Evolutionary conservation across 75 land plant species (phyloP).

Genomic region (Isoetes taiwanensis): DNA sequence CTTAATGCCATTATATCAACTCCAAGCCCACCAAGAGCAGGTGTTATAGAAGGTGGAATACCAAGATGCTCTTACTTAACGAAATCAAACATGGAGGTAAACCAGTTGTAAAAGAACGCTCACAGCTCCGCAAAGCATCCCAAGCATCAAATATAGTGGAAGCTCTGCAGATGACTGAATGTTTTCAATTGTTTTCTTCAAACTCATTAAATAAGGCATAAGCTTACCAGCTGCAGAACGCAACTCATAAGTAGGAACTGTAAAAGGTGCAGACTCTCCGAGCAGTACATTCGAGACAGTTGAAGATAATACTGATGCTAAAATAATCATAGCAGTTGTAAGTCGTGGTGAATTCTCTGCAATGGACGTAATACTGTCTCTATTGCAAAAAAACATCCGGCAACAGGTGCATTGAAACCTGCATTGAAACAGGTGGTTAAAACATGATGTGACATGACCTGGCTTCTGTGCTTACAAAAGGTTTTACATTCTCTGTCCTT

Average conservation of each 20-base stretch:
- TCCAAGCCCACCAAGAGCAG: conserved; percentile 91
- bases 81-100: conserved; percentile 51
- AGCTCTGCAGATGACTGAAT: conserved; percentile 46
- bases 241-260: conserved; percentile 88
- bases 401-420: conserved; percentile 98
- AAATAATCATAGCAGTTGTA: conserved; percentile 96
- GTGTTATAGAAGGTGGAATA: conserved; percentile 75
- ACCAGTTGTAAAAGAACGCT: conserved; percentile 79
- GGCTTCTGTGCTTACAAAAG: too few species aligned
- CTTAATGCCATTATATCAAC: conserved; percentile 80
- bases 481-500: too few species aligned
- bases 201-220: conserved; percentile 11
- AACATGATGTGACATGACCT: too few species aligned
- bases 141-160: conserved; percentile 82
- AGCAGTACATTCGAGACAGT: conserved; percentile 82
- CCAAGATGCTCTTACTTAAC: conserved; percentile 60
- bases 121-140: conserved; percentile 94
- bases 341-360: conserved; percentile 98
- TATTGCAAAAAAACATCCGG: conserved; percentile 94
- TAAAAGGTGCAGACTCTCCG: conserved; percentile 81
- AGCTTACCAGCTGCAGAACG: conserved; percentile 94
- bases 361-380: conserved; percentile 94
- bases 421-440: too few species aligned
- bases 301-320: conserved; percentile 94
- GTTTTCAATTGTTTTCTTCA: not conserved